Evolutionary conservation across 768 basidiomycete genomes (phyloP), one percentile per base, ranked within the genome.

Genomic region (Psilocybe cyanescens): DNA sequence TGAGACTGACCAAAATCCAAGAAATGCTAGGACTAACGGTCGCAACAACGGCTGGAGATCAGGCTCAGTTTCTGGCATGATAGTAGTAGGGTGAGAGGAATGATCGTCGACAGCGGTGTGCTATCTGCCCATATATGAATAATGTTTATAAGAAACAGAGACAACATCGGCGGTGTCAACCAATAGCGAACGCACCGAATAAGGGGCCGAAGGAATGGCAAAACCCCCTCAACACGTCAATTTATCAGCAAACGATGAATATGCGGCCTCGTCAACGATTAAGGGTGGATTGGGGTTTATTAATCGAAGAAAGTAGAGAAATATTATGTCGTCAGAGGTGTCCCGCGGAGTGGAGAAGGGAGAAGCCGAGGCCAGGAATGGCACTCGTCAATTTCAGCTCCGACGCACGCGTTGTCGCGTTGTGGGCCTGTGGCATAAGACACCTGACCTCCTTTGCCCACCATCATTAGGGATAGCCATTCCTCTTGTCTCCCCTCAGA

Each of bases 1-100:
- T 45, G 12, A 47, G 30, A 48, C 31, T 46, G 35, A n/a, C 48
- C 41, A 60, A 41, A 45, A 50, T 51, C 37, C 37, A 59, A 48
- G 45, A 48, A 49, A 59, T 11, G 6, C 4, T 16, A 46, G 29
- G 28, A 75, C 79, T 68, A 62, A 82, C 80, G 72, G 72, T 57
- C 71, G 72, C 31, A 84, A 70, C 44, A 84, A 67, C 47, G 81
- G 80, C 65, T 81, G 79, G 31, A 66, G 70, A 64, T 83, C 82
- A 60, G 70, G 65, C 67, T 79, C 78, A 62, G 76, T 74, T 70
- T 78, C 78, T 48, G 73, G 67, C 76, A 79, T 76, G 61, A 51
- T 12, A 52, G 49, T 50, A 28, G 55, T 45, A 39, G 31, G 44
- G 55, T 28, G 46, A 56, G 33, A 59, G 35, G 55, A 52, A 57